Percentiles rank a stretch among this genome's conserved stretches.
These are phyloP conservation scores for Neopestalotiopsis sp. DNA, from an alignment of 2,329 filamentous ascomycete species.

Conservation along the genomic window DNA sequence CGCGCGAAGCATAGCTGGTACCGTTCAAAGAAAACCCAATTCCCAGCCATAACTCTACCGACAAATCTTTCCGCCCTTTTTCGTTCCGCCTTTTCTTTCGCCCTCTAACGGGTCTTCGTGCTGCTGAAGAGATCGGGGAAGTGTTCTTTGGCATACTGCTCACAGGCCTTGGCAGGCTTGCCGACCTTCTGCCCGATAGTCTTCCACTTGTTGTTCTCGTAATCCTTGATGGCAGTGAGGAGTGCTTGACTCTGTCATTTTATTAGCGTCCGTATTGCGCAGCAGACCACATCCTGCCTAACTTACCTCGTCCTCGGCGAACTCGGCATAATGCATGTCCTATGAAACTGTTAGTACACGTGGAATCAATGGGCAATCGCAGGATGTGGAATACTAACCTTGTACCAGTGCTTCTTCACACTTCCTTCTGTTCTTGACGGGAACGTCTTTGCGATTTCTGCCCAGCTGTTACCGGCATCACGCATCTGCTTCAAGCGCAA, in stretches of 20 bases:
- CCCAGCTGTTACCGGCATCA: conserved; percentile 93
- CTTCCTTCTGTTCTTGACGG: conserved; percentile 93
- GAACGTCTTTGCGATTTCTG: conserved; percentile 98
- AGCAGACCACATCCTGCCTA: conserved; percentile 1
- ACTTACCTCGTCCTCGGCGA: conserved; percentile 81
- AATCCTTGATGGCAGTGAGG: conserved; percentile 95
- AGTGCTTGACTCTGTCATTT: conserved; percentile 71
- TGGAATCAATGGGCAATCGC: not conserved
- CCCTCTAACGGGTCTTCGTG: conserved; percentile 4
- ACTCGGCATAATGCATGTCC: conserved; percentile 99
- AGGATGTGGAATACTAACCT: conserved; percentile 59
- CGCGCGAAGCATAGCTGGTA: not conserved
- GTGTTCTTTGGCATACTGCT: conserved; percentile 96
- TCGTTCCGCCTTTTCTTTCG: not conserved
- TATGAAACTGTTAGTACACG: conserved; percentile 40
- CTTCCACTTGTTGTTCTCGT: conserved; percentile 99
- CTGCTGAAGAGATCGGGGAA: conserved; percentile 60
- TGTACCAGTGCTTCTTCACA: conserved; percentile 99
- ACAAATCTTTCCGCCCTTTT: not conserved
- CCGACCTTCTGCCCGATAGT: conserved; percentile 94
- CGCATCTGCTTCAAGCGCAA: conserved; percentile 91
- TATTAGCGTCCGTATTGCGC: conserved; percentile 24
- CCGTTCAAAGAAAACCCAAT: not conserved
- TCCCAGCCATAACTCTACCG: not conserved
- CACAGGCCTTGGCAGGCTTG: conserved; percentile 94